Percentiles rank a stretch among this genome's conserved stretches.
Conservation (phyloP, 2,329 filamentous ascomycete genomes). For the Daldinia sp. region DNA sequence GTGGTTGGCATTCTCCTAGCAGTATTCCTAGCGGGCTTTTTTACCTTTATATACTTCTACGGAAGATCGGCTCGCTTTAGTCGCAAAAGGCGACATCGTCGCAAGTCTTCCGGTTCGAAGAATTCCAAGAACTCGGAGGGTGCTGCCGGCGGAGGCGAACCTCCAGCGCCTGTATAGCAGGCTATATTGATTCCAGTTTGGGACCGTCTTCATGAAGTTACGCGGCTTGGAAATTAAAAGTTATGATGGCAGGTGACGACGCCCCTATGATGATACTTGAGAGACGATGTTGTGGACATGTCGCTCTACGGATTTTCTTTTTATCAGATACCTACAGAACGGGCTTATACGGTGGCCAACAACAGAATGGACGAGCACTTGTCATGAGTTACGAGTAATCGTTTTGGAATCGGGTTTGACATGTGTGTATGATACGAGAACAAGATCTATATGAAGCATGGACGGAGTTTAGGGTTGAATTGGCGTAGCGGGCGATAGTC, state of each 20-base stretch:
- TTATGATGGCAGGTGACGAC: not conserved
- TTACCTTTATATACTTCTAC: constrained; percentile 44
- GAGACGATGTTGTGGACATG: constrained; percentile 10
- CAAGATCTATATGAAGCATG: constrained; percentile 32
- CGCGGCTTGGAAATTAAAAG: constrained; percentile 4
- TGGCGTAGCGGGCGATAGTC: constrained; percentile 25
- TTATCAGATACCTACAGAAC: constrained; percentile 32
- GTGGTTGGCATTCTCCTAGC: constrained; percentile 46
- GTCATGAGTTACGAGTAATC: constrained; percentile 24
- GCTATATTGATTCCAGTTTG: not conserved
- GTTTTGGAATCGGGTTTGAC: constrained; percentile 18
- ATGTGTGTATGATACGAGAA: constrained; percentile 37
- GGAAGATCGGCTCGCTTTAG: constrained; percentile 42
- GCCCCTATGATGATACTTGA: constrained; percentile 2
- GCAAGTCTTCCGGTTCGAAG: constrained; percentile 37
- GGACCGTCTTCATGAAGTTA: constrained; percentile 14
- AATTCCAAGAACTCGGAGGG: constrained; percentile 31
- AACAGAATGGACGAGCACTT: constrained; percentile 22
- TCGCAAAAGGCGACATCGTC: constrained; percentile 32
- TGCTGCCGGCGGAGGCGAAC: constrained; percentile 19
- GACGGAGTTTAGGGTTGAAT: constrained; percentile 34
- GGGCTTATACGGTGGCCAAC: constrained; percentile 32
- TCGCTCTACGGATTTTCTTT: constrained; percentile 3
- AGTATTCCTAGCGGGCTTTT: constrained; percentile 39
- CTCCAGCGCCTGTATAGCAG: constrained; percentile 31